These are phyloP conservation scores for Ophiostoma triangulosporum DNA, from an alignment of 2,329 filamentous ascomycete genomes.

Conservation along the genomic window DNA sequence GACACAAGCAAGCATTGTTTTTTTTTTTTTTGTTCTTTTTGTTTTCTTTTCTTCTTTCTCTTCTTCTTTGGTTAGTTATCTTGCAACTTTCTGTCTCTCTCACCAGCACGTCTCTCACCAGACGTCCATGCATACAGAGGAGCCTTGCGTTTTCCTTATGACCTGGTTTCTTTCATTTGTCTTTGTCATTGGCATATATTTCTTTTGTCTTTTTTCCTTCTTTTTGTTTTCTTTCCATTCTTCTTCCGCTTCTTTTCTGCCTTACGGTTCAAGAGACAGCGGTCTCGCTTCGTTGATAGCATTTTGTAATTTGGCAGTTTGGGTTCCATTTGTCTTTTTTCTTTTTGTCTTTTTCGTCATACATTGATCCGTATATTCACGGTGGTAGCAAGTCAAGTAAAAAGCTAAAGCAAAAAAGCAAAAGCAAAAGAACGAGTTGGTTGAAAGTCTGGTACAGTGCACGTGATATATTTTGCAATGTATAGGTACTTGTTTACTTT, in stretches of 20 bases:
- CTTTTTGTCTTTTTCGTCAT: neutral
- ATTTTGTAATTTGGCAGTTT: neutral
- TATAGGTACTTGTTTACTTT: no score
- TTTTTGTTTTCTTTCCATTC: neutral
- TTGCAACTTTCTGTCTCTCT: neutral
- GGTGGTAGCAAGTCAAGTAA: no score
- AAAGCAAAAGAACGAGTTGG: no score
- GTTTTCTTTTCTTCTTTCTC: neutral
- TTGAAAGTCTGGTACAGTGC: no score
- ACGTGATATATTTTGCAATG: no score
- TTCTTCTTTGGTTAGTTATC: neutral
- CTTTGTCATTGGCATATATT: neutral
- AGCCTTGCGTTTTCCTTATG: neutral
- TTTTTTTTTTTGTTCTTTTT: neutral
- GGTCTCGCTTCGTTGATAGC: neutral
- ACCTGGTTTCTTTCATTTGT: neutral
- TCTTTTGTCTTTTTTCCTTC: neutral
- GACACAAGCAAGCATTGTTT: constrained; percentile 5
- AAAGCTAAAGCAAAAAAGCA: no score
- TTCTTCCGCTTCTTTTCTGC: neutral
- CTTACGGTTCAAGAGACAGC: neutral
- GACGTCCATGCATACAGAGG: neutral
- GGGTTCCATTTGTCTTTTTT: neutral
- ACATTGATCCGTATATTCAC: no score
- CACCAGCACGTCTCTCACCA: neutral